Conservation (phyloP, 2,329 filamentous ascomycete genomes). For the Paecilomyces sp. region DNA sequence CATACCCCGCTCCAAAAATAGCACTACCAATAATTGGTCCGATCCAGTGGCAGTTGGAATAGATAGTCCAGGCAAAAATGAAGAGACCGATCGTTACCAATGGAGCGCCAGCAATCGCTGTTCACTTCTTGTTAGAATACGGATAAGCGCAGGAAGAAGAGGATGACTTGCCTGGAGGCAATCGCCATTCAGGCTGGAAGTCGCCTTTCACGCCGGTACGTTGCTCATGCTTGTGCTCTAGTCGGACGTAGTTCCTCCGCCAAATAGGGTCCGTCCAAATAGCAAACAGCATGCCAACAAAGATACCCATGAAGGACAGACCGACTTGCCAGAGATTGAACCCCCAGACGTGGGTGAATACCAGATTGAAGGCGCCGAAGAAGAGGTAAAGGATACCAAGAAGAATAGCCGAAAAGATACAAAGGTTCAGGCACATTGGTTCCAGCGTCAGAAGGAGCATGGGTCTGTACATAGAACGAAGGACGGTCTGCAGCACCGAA, state of each 20-base stretch:
- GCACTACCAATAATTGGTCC: constrained; percentile 65
- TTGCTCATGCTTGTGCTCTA: constrained; percentile 32
- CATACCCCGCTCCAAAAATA: constrained; percentile 65
- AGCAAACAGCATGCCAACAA: constrained; percentile 40
- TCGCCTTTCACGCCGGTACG: constrained; percentile 29
- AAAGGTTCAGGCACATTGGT: constrained; percentile 79
- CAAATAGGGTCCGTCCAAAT: constrained; percentile 41
- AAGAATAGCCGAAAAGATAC: constrained; percentile 75
- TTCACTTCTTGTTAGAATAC: not conserved
- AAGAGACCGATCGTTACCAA: constrained; percentile 77
- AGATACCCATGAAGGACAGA: constrained; percentile 61
- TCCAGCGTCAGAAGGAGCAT: constrained; percentile 74
- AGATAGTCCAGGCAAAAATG: constrained; percentile 83
- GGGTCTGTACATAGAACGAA: constrained; percentile 54
- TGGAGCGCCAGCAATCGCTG: constrained; percentile 62
- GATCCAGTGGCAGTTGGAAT: constrained; percentile 65
- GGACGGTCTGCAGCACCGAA: constrained; percentile 58
- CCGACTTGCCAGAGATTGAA: constrained; percentile 75
- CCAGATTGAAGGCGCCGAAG: constrained; percentile 78
- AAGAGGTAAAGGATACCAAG: constrained; percentile 85
- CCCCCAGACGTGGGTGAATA: constrained; percentile 67
- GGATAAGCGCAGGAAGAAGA: not conserved
- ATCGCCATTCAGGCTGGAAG: constrained; percentile 78
- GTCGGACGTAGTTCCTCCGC: constrained; percentile 37
- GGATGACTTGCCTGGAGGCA: constrained; percentile 57